These are phyloP conservation scores for Cylindrotheca fusiformis DNA, from an alignment of 108 stramenopile species.

Conservation along the genomic window DNA sequence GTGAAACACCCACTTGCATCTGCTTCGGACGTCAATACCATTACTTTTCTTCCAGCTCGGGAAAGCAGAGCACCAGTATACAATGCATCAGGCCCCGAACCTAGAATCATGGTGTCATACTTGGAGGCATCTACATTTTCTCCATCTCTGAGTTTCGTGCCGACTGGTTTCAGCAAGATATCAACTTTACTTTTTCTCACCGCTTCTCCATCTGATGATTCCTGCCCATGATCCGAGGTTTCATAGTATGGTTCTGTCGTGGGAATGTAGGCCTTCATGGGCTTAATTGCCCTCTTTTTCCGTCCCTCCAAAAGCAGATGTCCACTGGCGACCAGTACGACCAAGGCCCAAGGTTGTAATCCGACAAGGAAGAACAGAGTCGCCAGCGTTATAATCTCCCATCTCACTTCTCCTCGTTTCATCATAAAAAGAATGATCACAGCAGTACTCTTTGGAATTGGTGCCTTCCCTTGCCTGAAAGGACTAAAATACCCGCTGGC, in stretches of 20 bases:
- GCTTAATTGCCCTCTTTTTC: slow-evolving; percentile 37
- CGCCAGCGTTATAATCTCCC: slow-evolving; percentile 56
- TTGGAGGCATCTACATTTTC: slow-evolving; percentile 44
- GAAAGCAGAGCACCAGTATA: slow-evolving; percentile 76
- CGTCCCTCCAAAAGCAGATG: slow-evolving; percentile 46
- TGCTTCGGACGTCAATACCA: slow-evolving; percentile 51
- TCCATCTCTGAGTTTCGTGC: slow-evolving; percentile 39
- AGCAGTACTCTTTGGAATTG: slow-evolving; percentile 56
- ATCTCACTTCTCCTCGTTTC: slow-evolving; percentile 60
- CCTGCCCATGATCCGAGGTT: slow-evolving; percentile 3
- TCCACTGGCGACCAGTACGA: slow-evolving; percentile 55
- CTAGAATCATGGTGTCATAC: slow-evolving; percentile 80
- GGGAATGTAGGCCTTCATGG: slow-evolving; percentile 39
- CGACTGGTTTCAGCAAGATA: slow-evolving; percentile 57
- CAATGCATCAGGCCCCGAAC: slow-evolving; percentile 68
- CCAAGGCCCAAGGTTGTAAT: slow-evolving; percentile 87
- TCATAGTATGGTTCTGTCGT: slow-evolving; percentile 38
- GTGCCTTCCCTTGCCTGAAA: slow-evolving; percentile 51
- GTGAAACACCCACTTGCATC: slow-evolving; percentile 78
- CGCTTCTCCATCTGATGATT: slow-evolving; percentile 14
- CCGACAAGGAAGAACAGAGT: slow-evolving; percentile 76
- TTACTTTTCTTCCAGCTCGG: slow-evolving; percentile 71
- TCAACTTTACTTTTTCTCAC: slow-evolving; percentile 39
- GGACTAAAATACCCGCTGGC: slow-evolving; percentile 71
- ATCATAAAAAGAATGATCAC: slow-evolving; percentile 85